Base-by-base conservation (phyloP, 768 basidiomycete species). In the Mycena vitilis region DNA sequence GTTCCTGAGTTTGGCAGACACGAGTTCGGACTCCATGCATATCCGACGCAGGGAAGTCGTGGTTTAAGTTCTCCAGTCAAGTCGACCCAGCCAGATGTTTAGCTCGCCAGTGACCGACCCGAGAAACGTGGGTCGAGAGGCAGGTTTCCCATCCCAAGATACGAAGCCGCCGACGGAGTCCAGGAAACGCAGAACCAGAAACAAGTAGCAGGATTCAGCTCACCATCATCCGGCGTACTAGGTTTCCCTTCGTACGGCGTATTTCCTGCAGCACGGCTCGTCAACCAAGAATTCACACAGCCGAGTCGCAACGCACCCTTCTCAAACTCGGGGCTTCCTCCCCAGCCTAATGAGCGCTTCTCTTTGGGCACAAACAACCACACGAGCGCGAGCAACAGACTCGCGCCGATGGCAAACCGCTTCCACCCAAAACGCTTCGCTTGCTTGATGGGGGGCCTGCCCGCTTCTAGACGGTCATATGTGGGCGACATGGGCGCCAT, bases 341-440 rank as follows among this genome's bases (percentile, higher is more conserved):
- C 63, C 70, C 71, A 63, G 8, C 61, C 49, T 30, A 73, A 12
- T 59, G 37, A 69, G 4, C 52, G 66, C 40, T 56, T 45, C 38
- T 68, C 67, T 77, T 60, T 85, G 9, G 92, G 91, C 10, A 88
- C 87, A 76, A 92, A 87, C 63, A 93, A 79, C 84, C 88, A 94
- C 34, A 94, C 86, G 51, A 92, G 74, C 11, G 80, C 83, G 65
- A 93, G 80, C 52, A 92, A 76, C 2, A 88, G 76, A 1, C 77
- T 83, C 60, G 88, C 89, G 4, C 83, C 90, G 9, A 92, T 76
- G 4, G 85, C 87, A 63, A 92, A 85, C 80, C 87, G 91, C 77
- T 88, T 92, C 92, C 92, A 93, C n/a, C 77, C 81, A 66, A 84
- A 82, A 0, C 78, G 75, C 55, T 75, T 77, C 47, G 69, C 73